Base-by-base conservation (phyloP, 2,329 filamentous ascomycete genomes). In the Talaromyces sp. region DNA sequence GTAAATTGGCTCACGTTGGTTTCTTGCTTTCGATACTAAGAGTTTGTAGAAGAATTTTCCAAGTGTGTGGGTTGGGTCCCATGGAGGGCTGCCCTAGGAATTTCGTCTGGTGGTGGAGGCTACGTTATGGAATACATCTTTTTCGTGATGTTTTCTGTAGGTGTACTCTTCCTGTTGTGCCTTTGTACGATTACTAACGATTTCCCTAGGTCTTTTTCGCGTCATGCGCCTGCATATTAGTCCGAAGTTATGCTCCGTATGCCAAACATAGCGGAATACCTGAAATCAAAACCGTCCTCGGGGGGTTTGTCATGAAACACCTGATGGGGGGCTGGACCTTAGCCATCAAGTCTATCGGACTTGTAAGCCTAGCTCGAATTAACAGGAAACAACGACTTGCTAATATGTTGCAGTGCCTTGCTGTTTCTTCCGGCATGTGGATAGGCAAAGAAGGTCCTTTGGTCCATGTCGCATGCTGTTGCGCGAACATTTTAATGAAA, bases 381-480 rank as follows among this genome's bases (percentile, higher is more conserved):
- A 21, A 61, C 21, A 56, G 10, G 14, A 11, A 24, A 29, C 32
- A 24, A 10, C 41, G 7, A 4, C 5, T 61, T 72, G 29, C 58
- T 69, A 55, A 64, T 72, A 74, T 50, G 10, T 26, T n/a, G 13
- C 62, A 96, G 86, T 93, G 92, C 73, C 84, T 98, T 38, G 89
- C 93, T 50, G 93, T 97, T 51, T 90, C 91, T 65, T 97, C 93
- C 6, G 93, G 93, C 56, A 88, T 99, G 81, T 98, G 95, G 93
- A 80, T 98, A 14, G 93, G 93, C 32, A 98, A 98, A 75, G 93
- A 99, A 80, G 93, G 93, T 1, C 93, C 93, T 0, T 78, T 98
- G 41, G 93, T 99, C 6, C 93, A 99, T 75, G 93, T 98, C 24
- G 93, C 93, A 62, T 98, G 95, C 77, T 98, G 95, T 74, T 97